Base-by-base conservation (phyloP, 805 yeast species). In the Candida coleopterorum region DNA sequence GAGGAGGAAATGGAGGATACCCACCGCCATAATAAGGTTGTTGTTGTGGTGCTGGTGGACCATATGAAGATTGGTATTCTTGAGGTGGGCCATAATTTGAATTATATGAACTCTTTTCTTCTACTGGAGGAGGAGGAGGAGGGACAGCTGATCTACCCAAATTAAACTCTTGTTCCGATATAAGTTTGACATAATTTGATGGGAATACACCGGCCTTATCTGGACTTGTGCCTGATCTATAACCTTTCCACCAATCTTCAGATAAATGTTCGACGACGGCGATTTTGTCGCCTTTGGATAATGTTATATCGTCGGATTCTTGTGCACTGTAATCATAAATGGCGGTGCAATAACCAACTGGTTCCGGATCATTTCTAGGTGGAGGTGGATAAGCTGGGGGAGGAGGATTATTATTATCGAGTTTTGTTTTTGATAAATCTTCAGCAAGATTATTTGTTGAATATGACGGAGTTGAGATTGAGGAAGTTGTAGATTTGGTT, bases 181-280 rank as follows among this genome's bases (percentile, higher is more conserved):
- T 52, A 27, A 70, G 44, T 17, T 45, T 72, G 34, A 88, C 95
- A 53, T 93, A 90, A 56, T 86, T 86, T 1, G 90, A 66, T 7
- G 98, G 98, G 65, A 93, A 89, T 53, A 89, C 80, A 29, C 97
- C 98, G 6, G 74, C 72, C 18, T 37, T 34, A 4, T 76, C 74
- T 1, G 58, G 44, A 6, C 35, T 35, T 29, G 70, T 55, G 12
- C 65, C 62, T 29, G 50, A 43, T 41, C 52, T 57, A 44, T 58
- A 62, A 32, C 98, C 98, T 53, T 76, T 82, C 85, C 93, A 88
- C 98, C 98, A 90, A 53, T 88, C 90, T 25, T 74, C 71, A 15
- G 90, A 84, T 32, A 82, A 69, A 50, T 77, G 84, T 53, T 88
- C 95, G 5, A 77, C 38, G 4, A 93, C 75, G 22, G 74, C 72